phyloP scores from a whole-genome alignment of 2,329 filamentous ascomycete genomes.

The Arthrobotrys megalospora region DNA sequence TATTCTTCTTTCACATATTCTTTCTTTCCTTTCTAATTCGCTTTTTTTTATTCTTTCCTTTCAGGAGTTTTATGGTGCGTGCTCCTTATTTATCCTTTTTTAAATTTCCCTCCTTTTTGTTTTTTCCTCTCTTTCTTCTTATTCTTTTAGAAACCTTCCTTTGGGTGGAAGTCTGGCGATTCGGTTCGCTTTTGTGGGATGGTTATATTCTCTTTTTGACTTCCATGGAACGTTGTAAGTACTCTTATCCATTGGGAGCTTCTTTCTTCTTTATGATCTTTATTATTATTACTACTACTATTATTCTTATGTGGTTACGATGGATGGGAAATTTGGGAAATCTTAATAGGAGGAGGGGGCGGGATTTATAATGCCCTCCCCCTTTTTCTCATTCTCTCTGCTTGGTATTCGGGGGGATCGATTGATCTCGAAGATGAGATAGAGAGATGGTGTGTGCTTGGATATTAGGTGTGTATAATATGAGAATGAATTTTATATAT shows the following conservation, averaged over 20 bases:
- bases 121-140: neutral
- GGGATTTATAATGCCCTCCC: too few species aligned
- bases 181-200: constrained; percentile 22
- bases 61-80: constrained; percentile 47
- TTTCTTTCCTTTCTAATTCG: constrained; percentile 5
- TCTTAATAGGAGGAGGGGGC: too few species aligned
- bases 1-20: constrained; percentile 6
- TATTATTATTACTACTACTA: neutral
- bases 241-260: constrained; percentile 19
- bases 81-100: constrained; percentile 7
- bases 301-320: neutral
- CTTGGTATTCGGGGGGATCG: too few species aligned
- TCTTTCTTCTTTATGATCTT: constrained; percentile 13
- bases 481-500: neutral
- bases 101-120: neutral
- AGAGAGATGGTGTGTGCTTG: too few species aligned
- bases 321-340: neutral
- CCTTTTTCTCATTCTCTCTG: too few species aligned
- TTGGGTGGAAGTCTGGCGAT: constrained; percentile 14
- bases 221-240: constrained; percentile 10
- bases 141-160: constrained; percentile 15
- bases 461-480: neutral
- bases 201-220: neutral
- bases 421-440: neutral
- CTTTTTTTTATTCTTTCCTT: neutral